Percentiles rank a stretch among this genome's conserved stretches.
phyloP scores from a whole-genome alignment of 177 flowering plant species.

The Vitis hybrid region DNA sequence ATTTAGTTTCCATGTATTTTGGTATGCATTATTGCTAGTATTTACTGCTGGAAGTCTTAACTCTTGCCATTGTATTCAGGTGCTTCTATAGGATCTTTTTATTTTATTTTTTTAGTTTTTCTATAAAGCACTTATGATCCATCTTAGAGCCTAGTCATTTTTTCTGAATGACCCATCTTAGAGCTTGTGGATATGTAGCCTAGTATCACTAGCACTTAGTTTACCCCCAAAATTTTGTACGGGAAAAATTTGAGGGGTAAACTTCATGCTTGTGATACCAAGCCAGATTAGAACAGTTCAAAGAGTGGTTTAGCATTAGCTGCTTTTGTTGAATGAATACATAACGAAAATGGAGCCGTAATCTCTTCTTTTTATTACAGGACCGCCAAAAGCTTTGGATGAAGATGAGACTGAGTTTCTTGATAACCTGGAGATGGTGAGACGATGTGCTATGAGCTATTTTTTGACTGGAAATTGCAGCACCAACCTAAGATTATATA shows the following conservation, averaged over 20 bases:
- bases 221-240: too few relatives aligned
- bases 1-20: background rate
- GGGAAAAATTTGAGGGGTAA: too few relatives aligned
- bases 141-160: too few relatives aligned
- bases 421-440: conserved; percentile 77
- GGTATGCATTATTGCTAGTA: background rate
- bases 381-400: conserved; percentile 98
- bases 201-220: too few relatives aligned
- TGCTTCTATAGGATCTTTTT: too few relatives aligned
- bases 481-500: too few relatives aligned
- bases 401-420: conserved; percentile 98
- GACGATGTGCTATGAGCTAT: conserved; percentile 28
- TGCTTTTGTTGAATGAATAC: background rate
- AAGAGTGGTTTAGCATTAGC: too few relatives aligned
- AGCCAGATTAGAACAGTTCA: too few relatives aligned
- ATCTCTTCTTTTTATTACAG: conserved; percentile 34
- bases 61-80: background rate
- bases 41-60: background rate
- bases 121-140: too few relatives aligned
- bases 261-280: background rate
- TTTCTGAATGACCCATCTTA: too few relatives aligned
- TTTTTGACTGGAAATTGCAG: conserved; percentile 19
- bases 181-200: too few relatives aligned
- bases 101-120: background rate
- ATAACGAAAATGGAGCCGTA: background rate